These are phyloP conservation scores for Tolypocladium ophioglossoides DNA, from an alignment of 2,329 filamentous ascomycete genomes.

Conservation along the genomic window DNA sequence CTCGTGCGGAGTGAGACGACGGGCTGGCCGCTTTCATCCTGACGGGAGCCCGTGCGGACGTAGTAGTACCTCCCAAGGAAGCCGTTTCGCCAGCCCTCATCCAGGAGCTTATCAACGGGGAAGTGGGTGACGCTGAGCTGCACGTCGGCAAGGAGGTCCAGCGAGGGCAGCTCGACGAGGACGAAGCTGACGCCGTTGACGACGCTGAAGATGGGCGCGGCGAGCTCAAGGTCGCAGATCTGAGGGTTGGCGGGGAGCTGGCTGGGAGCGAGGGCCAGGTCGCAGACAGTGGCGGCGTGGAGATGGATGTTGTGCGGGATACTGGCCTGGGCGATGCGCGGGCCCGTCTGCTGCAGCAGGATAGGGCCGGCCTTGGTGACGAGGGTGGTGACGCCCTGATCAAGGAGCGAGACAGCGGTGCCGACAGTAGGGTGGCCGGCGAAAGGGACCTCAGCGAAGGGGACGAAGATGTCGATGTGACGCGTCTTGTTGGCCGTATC, in stretches of 20 bases:
- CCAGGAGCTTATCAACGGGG: constrained; percentile 26
- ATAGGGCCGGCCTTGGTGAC: constrained; percentile 49
- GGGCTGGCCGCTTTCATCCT: constrained; percentile 14
- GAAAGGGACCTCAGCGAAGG: constrained; percentile 44
- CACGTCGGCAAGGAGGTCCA: constrained; percentile 44
- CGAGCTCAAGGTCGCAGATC: constrained; percentile 25
- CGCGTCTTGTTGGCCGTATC: constrained; percentile 20
- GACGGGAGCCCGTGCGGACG: constrained; percentile 27
- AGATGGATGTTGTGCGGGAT: constrained; percentile 60
- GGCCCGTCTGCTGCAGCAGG: constrained; percentile 22
- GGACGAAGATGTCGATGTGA: constrained; percentile 49
- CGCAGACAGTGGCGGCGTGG: constrained; percentile 35
- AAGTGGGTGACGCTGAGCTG: constrained; percentile 22
- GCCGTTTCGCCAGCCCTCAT: constrained; percentile 43
- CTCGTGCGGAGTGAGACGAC: constrained; percentile 39
- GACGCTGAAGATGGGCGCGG: constrained; percentile 46
- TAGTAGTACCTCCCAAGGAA: constrained; percentile 51
- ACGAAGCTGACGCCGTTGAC: constrained; percentile 67
- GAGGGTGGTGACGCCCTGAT: constrained; percentile 29
- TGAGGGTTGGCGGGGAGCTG: constrained; percentile 16
- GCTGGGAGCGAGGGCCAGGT: constrained; percentile 13
- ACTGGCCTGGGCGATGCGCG: constrained; percentile 43
- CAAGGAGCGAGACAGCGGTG: constrained; percentile 36
- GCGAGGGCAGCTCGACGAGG: constrained; percentile 49
- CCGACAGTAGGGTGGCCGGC: constrained; percentile 54